Percentiles rank a stretch among this genome's conserved stretches.
These are phyloP conservation scores for Arabis alpina DNA, from an alignment of 345 rosid species.

Conservation along the genomic window DNA sequence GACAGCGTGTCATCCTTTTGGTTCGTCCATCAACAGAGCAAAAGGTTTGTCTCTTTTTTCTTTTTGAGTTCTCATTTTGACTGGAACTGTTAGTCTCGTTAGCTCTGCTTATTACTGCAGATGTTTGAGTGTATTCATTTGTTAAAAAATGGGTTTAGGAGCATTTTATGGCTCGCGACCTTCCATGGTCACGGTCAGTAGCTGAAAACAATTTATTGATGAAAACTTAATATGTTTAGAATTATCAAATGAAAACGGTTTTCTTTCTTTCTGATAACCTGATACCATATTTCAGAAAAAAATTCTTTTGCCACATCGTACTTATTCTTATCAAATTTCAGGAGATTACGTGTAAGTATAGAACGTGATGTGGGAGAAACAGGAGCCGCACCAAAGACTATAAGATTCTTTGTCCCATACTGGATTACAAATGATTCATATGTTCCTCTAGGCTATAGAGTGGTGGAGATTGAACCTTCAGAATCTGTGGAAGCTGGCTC, in stretches of 20 bases:
- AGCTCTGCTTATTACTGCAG: slow-evolving; percentile 9
- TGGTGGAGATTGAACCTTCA: slow-evolving; percentile 83
- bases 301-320: not conserved
- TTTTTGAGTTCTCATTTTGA: slow-evolving; percentile 10
- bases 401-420: slow-evolving; percentile 91
- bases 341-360: slow-evolving; percentile 91
- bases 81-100: slow-evolving; percentile 22
- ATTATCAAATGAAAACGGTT: not conserved
- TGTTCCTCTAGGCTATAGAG: slow-evolving; percentile 75
- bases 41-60: slow-evolving; percentile 60
- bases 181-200: not conserved
- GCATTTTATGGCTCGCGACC: slow-evolving; percentile 24
- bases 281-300: not conserved
- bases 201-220: slow-evolving; percentile 13
- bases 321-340: slow-evolving; percentile 43
- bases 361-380: slow-evolving; percentile 95
- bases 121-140: slow-evolving; percentile 14
- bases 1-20: slow-evolving; percentile 83
- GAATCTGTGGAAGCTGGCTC: slow-evolving; percentile 72
- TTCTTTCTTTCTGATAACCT: slow-evolving; percentile 13
- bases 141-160: slow-evolving; percentile 5
- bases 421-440: slow-evolving; percentile 89
- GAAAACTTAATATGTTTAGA: slow-evolving; percentile 11
- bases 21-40: slow-evolving; percentile 92
- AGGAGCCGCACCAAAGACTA: slow-evolving; percentile 79